A percentile compares a stretch with the other conserved stretches of the same genome.
Evolutionary conservation across 1,284 basidiomycete genomes (phyloP).

Genomic region (Cerrena zonata): DNA sequence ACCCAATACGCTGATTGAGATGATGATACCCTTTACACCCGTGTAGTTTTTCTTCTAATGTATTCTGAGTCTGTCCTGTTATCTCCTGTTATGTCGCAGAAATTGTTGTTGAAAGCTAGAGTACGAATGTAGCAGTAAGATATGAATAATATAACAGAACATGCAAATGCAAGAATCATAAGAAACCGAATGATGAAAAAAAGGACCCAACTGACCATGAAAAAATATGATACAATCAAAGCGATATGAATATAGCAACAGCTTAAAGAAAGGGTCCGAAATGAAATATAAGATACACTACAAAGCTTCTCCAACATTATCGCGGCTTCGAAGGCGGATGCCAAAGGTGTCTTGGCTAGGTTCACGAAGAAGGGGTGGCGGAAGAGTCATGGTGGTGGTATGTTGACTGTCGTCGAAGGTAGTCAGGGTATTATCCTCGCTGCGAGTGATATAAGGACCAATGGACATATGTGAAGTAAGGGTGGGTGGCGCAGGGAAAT

Average conservation of each 20-base stretch:
- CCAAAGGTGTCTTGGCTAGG: constrained; percentile 7
- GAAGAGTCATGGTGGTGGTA: not conserved
- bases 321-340: not conserved
- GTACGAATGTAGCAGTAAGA: constrained; percentile 9
- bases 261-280: not conserved
- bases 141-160: constrained; percentile 10
- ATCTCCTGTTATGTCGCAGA: not conserved
- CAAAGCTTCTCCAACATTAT: constrained; percentile 4
- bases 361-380: constrained; percentile 5
- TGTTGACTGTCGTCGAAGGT: not conserved
- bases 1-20: constrained; percentile 38
- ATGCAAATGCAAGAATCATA: constrained; percentile 1
- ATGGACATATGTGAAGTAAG: constrained; percentile 7
- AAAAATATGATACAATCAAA: not conserved
- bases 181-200: too few species aligned
- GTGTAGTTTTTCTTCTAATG: constrained; percentile 1
- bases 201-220: constrained; percentile 1
- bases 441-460: not conserved
- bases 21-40: not conserved
- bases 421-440: not conserved
- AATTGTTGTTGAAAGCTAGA: constrained; percentile 1
- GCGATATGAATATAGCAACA: not conserved
- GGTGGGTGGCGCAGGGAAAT: constrained; percentile 60
- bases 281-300: constrained; percentile 1
- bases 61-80: constrained; percentile 3